Evolutionary conservation across 768 basidiomycete species (phyloP), one percentile per base, ranked within the genome.

Genomic region (Phylloporus rhodoxanthus): DNA sequence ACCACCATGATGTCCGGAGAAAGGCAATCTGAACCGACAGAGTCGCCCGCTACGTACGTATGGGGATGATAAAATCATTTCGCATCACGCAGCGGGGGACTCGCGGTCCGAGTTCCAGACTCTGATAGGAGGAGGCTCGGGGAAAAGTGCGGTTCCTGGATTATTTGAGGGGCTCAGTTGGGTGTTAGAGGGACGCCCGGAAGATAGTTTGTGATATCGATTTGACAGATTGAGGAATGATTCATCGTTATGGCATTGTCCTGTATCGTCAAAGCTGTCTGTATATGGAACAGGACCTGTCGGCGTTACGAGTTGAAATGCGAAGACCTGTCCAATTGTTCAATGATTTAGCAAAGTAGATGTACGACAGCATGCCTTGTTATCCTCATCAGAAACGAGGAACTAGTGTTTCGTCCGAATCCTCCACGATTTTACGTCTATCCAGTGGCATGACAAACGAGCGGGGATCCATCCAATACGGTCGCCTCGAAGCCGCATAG

Each of bases 391-490:
- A 15, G 48, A 45, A 41, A 55, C 52, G 52, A 44, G 50, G 45
- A 25, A 48, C 52, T 73, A 71, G 5, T 71, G 70, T 68, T 57
- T 77, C 76, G 33, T 75, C 76, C 23, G 75, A 68, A 55, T 73
- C 77, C 56, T 77, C 77, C 52, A 69, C 70, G 17, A 71, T 44
- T 43, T 43, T 45, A 37, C 42, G 36, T n/a, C 43, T 28, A 38
- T 58, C 46, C 20, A 89, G 68, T 2, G 75, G 71, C 43, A 70
- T 71, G 5, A 91, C 84, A 64, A 79, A 90, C 2, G 82, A 79
- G 54, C 79, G 9, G 87, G 87, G 51, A 90, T 81, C 88, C 88
- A 90, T 40, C 87, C 85, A 28, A 86, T 73, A 29, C 67, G 62
- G 43, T 75, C 69, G 11, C 75, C 76, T 32, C 72, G 72, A 10